Base-by-base conservation (phyloP, 2,329 filamentous ascomycete species). In the Botryotinia calthae region DNA sequence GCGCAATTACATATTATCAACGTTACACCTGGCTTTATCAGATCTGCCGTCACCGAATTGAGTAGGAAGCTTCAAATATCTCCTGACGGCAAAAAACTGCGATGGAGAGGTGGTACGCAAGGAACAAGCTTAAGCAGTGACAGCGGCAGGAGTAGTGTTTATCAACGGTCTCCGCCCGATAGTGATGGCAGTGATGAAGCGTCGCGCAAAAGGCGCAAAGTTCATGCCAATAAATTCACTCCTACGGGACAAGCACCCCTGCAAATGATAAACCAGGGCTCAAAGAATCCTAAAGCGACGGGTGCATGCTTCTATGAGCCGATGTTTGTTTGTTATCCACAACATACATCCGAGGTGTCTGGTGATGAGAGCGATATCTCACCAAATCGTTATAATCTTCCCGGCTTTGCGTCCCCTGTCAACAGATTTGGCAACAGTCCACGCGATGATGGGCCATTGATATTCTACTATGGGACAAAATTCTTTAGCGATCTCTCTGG, bases 1-100 rank as follows among this genome's bases (percentile, higher is more conserved):
- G 93, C 94, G 0, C 93, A 97, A 81, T 83, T 97, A 28, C 93
- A 97, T 78, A 95, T 94, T 0, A 86, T 96, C 76, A 95, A 94
- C 73, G 93, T 97, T 1, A 94, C 93, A 0, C 86, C 90, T 0
- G 89, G 91, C 42, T 95, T 95, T 77, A 89, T 96, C 56, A 90
- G 92, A 73, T 87, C 88, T 51, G 92, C 94, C 0, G 85, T 97
- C 1, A 84, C 85, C 0, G 89, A 92, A 67, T 87, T 90, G 76
- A 95, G 93, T 77, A 87, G 87, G 31, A 92, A 91, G 77, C 90
- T 97, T 69, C 92, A 97, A 79, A 80, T 97, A 0, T 95, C 93
- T 0, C 84, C 85, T 0, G 93, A 96, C 77, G 93, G 93, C 0
- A 88, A 90, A 68, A 95, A 94, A 80, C 88, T 97, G 42, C 87